Evolutionary conservation across 805 yeast genomes (phyloP), one percentile per base, ranked within the genome.

Genomic region (Debaryomyces prosopidis): DNA sequence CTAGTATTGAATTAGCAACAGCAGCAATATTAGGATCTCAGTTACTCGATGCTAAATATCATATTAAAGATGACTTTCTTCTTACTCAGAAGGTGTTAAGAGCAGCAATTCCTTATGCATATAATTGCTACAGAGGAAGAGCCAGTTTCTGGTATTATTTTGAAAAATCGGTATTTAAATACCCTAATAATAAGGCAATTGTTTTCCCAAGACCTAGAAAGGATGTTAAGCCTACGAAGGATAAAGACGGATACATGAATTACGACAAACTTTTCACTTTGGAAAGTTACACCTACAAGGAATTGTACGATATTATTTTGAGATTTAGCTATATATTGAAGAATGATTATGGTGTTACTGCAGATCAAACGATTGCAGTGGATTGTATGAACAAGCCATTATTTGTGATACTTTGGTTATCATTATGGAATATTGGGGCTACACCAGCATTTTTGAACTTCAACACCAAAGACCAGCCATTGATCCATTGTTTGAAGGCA

Each of bases 381-480:
- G 85, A 84, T 57, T 85, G 81, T 59, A 85, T 87, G 58, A 91
- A 91, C 65, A 89, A 86, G 60, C 96, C 96, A 2, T 69, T 89
- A 50, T 88, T 87, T 56, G 66, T 91, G 12, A 75, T 90, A 43
- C 60, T 87, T 34, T 88, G 96, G 96, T 75, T 87, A 44, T 87
- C 96, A 0, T 66, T 87, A 39, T 91, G 97, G 97, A 87, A 89
- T 57, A 74, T 91, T 43, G 97, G 97, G 36, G 96, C 96, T 1
- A 65, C 76, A 7, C 97, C 97, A 0, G 90, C 96, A 0, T 86
- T 92, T 55, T 69, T 92, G 57, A 91, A 91, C 68, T 88, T 83
- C 68, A 91, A 90, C 63, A 75, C 85, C 40, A 73, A 76, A 42
- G 90, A 89, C 19, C 75, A 76, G 42, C 86, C 96, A 1, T 74